Base-by-base conservation (phyloP, 805 yeast genomes). In the Myxozyma vanderwaltii region DNA sequence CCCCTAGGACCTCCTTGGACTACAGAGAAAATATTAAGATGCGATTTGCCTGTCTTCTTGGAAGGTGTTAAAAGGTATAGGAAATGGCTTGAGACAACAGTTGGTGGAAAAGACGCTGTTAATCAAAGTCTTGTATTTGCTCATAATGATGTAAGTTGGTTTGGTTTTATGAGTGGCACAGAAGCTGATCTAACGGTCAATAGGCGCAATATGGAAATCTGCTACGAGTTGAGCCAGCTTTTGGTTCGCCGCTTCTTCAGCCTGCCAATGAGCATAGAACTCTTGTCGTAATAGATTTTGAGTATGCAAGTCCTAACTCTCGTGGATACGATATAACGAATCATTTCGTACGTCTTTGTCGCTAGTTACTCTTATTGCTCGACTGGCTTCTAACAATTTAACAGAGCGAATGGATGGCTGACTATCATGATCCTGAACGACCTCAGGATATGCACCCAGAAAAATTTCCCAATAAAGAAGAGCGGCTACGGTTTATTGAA, bases 251-350 rank as follows among this genome's bases (percentile, higher is more conserved):
- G 23, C 78, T 82, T 3, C 71, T 78, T 41, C 77, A 71, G 45
- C 80, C 79, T 3, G 72, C 69, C 41, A 68, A 76, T 56, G 85
- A 83, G 68, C 91, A 88, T 73, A 79, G 84, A 47, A 86, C 85
- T 70, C 78, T 92, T 59, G 96, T 89, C 10, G 99, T 94, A 10
- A 94, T 94, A 69, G 99, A 94, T 72, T 94, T 94, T 72, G 99
- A 94, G 75, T 94, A 92, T 72, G 85, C 96, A 0, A 97, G 97
- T 0, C 85, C 96, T 10, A 94, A 91, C 69, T 78, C 85, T 46
- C 90, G 96, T 1, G 96, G 95, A 1, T 89, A 79, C 71, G 99
- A 94, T 71, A 82, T 94, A 56, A 91, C 91, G 13, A 91, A 94
- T 72, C 99, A 94, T 75, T 88, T 94, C 67, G 66, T 61, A 53